Evolutionary conservation across 2,329 filamentous ascomycete species (phyloP), one percentile per base, ranked within the genome.

Genomic region (Aspergillus intermedius): DNA sequence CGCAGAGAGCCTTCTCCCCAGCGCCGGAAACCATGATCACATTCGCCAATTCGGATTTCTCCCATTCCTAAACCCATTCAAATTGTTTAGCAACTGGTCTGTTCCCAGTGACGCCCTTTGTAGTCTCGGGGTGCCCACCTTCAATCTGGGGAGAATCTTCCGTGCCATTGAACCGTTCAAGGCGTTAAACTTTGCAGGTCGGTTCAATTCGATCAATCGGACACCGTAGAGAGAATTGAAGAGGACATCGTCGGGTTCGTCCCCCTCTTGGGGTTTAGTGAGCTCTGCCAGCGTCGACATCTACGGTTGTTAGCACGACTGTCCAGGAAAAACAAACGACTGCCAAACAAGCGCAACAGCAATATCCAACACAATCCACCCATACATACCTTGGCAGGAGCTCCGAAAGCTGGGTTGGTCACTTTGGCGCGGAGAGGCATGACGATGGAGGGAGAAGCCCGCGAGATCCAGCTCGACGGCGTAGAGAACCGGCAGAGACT

Each of bases 91-190:
- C 19, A 58, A 52, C 45, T 49, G 46, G 28, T 28, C 13, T 17
- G 30, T 47, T 44, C n/a, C 42, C 23, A 19, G 49, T 22, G 17
- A 15, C 17, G 35, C 37, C 28, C n/a, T 3, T 40, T 28, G 23
- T 15, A 12, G 21, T 13, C n/a, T 10, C 17, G 21, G 22, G 22
- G 46, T 34, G 35, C 59, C 54, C 54, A 77, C 75, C 61, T 88
- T 77, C 64, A 98, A 70, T 49, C 93, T 82, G 19, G 91, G 91
- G 42, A 90, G 76, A 60, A 98, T 97, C 75, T 98, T 97, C 61
- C 88, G 82, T 54, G 86, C 87, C 94, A 98, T 98, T 49, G 91
- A 96, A 46, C 79, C 87, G 69, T 94, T 91, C 58, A 98, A 82
- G 22, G 91, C 87, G 73, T 98, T 97, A 67, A 90, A 80, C 75